Evolutionary conservation across 2,329 filamentous ascomycete genomes (phyloP).

Genomic region (Neophaeococcomyces aloes): DNA sequence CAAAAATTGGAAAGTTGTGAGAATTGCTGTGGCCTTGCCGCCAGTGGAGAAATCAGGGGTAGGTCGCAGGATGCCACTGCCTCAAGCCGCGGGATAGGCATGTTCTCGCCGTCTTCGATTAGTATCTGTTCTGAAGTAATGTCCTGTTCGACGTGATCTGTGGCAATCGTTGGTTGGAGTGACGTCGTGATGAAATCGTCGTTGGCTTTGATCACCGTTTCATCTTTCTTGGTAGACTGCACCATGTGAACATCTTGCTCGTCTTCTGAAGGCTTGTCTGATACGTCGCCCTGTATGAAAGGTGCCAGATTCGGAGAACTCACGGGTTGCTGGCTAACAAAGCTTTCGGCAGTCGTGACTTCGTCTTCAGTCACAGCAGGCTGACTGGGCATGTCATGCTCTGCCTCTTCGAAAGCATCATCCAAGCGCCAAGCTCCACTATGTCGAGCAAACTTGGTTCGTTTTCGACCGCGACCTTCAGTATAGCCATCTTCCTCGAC

Average conservation of each 20-base stretch:
- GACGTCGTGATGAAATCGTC: too few species aligned
- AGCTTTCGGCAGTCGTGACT: neutral
- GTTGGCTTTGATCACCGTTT: too few species aligned
- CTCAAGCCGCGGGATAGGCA: constrained; percentile 27
- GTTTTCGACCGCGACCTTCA: constrained; percentile 55
- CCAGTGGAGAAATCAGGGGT: constrained; percentile 31
- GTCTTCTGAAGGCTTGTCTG: too few species aligned
- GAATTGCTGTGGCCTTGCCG: constrained; percentile 27
- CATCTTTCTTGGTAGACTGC: too few species aligned
- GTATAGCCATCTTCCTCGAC: constrained; percentile 54
- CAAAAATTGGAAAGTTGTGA: constrained; percentile 11
- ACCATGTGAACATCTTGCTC: too few species aligned
- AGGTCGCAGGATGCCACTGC: constrained; percentile 32
- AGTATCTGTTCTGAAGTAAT: neutral
- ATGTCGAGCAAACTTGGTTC: constrained; percentile 56
- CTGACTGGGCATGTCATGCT: constrained; percentile 7
- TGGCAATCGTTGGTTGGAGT: too few species aligned
- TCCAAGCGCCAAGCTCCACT: constrained; percentile 64
- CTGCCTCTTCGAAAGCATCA: constrained; percentile 34
- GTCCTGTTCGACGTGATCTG: neutral
- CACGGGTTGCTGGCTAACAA: too few species aligned
- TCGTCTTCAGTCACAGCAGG: neutral
- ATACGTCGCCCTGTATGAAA: too few species aligned
- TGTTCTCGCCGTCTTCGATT: neutral
- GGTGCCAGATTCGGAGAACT: too few species aligned